Base-by-base conservation (phyloP, 2,329 filamentous ascomycete species). In the Thelonectria rubi region DNA sequence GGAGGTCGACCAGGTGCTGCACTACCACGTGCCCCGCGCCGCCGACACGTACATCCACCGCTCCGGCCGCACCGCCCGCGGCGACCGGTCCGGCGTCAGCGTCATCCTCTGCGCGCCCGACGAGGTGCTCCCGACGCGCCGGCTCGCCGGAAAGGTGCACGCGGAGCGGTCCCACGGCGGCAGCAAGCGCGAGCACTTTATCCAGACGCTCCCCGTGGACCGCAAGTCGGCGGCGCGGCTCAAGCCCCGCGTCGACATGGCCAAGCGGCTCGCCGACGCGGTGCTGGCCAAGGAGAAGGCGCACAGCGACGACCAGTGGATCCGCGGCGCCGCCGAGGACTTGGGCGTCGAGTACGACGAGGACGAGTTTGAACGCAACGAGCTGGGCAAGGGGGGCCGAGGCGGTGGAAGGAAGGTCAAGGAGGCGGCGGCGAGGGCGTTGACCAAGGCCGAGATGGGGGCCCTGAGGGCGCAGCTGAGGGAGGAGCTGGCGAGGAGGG, bases 11-110 rank as follows among this genome's bases (percentile, higher is more conserved):
- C 84, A 97, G 14, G 91, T 99, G 15, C 81, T 99, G 17, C 95
- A 99, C 78, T 99, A 99, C 79, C 94, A 99, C 76, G 89, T 97
- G 0, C 95, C 95, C 1, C 91, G 94, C 59, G 84, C 93, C 1
- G 95, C 95, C 34, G 94, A 98, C 76, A 91, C 91, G 49, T 99
- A 99, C 74, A 94, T 99, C 14, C 95, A 99, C 75, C 89, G 95
- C 21, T 97, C 95, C 1, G 95, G 95, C 12, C 91, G 95, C 66
- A 98, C 95, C 1, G 95, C 95, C 2, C 92, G 95, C 72, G 94
- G 91, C 3, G 86, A 89, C 18, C 86, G 86, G 12, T 86, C 85
- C 0, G 95, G 95, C 39, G 86, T 91, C 37, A 97, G 92, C 71
- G 88, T 99, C 59, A 82, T 99, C 5, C 88, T 99, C 54, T 98